These are phyloP conservation scores for Aspergillus puulaauensis DNA, from an alignment of 2,329 filamentous ascomycete genomes.

Conservation along the genomic window DNA sequence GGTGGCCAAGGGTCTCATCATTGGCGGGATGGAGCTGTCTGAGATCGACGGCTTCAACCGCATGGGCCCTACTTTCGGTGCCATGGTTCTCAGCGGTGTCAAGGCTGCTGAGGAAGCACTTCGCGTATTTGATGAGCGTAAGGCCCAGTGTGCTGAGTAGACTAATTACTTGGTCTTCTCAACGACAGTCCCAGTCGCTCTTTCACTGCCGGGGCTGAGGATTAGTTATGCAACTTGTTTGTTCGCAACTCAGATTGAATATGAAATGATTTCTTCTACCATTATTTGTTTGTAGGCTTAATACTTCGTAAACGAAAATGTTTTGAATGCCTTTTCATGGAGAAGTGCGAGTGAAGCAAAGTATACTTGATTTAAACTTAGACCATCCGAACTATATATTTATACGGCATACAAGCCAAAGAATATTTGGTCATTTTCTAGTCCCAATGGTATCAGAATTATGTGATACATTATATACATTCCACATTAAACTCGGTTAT, in stretches of 20 bases:
- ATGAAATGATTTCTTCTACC: neutral
- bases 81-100: conserved; percentile 83
- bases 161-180: neutral
- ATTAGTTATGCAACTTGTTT: neutral
- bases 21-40: conserved; percentile 92
- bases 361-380: no score
- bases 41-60: conserved; percentile 89
- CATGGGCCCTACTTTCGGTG: conserved; percentile 87
- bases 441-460: no score
- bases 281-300: neutral
- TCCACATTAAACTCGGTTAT: no score
- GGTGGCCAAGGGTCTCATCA: conserved; percentile 81
- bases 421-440: no score
- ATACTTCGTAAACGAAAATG: no score
- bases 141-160: conserved; percentile 68
- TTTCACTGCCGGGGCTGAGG: conserved; percentile 1
- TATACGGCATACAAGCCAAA: no score
- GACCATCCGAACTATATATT: no score
- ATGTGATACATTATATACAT: no score
- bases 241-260: neutral
- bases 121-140: conserved; percentile 72
- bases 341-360: no score
- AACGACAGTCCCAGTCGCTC: conserved; percentile 5
- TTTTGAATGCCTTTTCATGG: no score
- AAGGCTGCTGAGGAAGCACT: conserved; percentile 89